Percentiles rank a stretch among this genome's conserved stretches.
phyloP scores from a whole-genome alignment of 208 protist species.

The Porcisia deanei region DNA sequence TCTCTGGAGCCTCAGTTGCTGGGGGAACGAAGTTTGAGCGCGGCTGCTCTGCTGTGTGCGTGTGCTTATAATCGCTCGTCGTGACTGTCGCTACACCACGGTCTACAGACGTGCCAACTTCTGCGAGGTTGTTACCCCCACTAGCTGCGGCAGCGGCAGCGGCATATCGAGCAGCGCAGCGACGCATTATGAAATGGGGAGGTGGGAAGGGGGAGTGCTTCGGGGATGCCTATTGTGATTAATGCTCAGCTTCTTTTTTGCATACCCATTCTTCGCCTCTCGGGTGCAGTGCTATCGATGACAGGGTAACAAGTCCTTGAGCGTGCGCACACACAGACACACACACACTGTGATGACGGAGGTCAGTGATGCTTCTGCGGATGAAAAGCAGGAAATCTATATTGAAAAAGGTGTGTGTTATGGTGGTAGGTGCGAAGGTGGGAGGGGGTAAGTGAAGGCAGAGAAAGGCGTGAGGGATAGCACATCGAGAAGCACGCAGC shows the following conservation, averaged over 20 bases:
- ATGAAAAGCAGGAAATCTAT: neutral
- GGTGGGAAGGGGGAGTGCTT: neutral
- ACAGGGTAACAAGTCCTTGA: neutral
- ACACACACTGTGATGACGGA: no score
- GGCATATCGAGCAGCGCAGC: conserved; percentile 8
- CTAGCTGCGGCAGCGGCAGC: conserved; percentile 6
- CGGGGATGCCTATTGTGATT: neutral
- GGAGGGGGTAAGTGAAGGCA: neutral
- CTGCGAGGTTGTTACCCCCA: conserved; percentile 2
- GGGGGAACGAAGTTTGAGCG: conserved; percentile 39
- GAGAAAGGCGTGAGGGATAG: neutral
- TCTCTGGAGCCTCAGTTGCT: conserved; percentile 66
- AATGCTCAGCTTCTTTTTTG: neutral
- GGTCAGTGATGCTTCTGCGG: neutral
- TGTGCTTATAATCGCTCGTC: conserved; percentile 17
- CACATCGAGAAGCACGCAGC: neutral
- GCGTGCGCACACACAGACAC: neutral
- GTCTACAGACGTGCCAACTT: neutral
- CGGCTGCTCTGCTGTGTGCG: conserved; percentile 18
- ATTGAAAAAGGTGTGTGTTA: neutral
- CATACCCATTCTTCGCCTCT: neutral
- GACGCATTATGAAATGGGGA: conserved; percentile 19
- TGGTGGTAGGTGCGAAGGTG: neutral
- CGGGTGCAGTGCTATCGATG: neutral
- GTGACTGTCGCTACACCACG: neutral